Conservation (phyloP, 345 rosid genomes). For the Rhizophora mangle region DNA sequence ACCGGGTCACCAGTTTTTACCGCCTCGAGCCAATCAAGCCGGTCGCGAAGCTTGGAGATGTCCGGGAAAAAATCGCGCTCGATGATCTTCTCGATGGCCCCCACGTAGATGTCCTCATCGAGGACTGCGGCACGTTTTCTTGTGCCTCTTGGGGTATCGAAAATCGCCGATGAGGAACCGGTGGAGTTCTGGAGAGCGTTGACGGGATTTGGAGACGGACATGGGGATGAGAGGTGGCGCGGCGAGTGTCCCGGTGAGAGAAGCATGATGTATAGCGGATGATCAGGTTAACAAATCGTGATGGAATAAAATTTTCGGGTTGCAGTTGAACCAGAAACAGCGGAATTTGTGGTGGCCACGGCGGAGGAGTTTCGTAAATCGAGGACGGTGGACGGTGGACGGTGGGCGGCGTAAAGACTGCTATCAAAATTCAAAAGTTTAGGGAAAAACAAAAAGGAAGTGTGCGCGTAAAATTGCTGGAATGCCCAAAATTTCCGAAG, state of each 20-base stretch:
- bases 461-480: too few relatives aligned
- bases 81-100: conserved; percentile 85
- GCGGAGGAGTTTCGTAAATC: too few relatives aligned
- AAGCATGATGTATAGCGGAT: conserved; percentile 38
- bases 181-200: conserved; percentile 26
- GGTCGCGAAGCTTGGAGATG: conserved; percentile 86
- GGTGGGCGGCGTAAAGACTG: too few relatives aligned
- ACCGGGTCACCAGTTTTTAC: conserved; percentile 73
- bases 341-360: too few relatives aligned
- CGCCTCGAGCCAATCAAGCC: conserved; percentile 94
- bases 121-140: conserved; percentile 60
- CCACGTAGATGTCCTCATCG: conserved; percentile 81
- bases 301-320: not conserved
- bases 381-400: too few relatives aligned
- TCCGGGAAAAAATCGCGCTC: conserved; percentile 98
- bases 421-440: too few relatives aligned
- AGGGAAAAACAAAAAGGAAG: too few relatives aligned
- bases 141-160: conserved; percentile 26
- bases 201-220: conserved; percentile 44
- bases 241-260: conserved; percentile 78
- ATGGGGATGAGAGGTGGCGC: conserved; percentile 69
- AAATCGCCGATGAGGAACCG: conserved; percentile 25
- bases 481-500: too few relatives aligned
- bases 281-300: too few relatives aligned
- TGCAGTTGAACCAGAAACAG: too few relatives aligned